Evolutionary conservation across 371 early-diverging fungal species (phyloP), one percentile per base, ranked within the genome.

Genomic region (Chytridiales sp.): DNA sequence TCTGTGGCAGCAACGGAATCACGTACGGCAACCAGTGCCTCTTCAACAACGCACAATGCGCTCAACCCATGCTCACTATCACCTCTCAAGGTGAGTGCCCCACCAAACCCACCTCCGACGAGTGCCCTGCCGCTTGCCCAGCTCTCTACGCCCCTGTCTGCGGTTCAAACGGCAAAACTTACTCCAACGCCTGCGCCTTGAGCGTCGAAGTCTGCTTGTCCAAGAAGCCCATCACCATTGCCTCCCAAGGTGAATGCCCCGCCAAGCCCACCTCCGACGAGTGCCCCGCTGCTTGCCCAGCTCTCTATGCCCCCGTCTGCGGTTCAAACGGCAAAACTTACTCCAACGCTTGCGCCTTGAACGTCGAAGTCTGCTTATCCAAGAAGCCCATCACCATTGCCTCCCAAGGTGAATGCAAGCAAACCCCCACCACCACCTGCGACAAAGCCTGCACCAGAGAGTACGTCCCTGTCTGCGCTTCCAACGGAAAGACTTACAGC

Each of bases 301-400:
- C n/a, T n/a, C n/a, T n/a, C n/a, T n/a, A n/a, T n/a, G n/a, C n/a
- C 6, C 44, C 44, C 44, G 44, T 44, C 44, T 44, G 44, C 24
- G 44, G 44, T 24, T 44, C 44, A n/a, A 24, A 44, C 44, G 44
- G 44, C 44, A 19, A 11, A 6, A 44, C 44, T 6, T 44, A 44
- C 44, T 6, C 11, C 6, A 44, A 44, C 44, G 11, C 6, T 24
- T 44, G 44, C 44, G 11, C 24, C 11, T 44, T 44, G 21, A 11
- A n/a, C 44, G 24, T 11, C 44, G 44, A n/a, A n/a, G n/a, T n/a
- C n/a, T n/a, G n/a, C n/a, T n/a, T n/a, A n/a, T n/a, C n/a, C n/a
- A n/a, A n/a, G n/a, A n/a, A n/a, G n/a, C n/a, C n/a, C n/a, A n/a
- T n/a, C n/a, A n/a, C n/a, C n/a, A n/a, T n/a, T n/a, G n/a, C n/a